phyloP scores from a whole-genome alignment of 2,329 filamentous ascomycete genomes.

The Sclerotinia nivalis region DNA sequence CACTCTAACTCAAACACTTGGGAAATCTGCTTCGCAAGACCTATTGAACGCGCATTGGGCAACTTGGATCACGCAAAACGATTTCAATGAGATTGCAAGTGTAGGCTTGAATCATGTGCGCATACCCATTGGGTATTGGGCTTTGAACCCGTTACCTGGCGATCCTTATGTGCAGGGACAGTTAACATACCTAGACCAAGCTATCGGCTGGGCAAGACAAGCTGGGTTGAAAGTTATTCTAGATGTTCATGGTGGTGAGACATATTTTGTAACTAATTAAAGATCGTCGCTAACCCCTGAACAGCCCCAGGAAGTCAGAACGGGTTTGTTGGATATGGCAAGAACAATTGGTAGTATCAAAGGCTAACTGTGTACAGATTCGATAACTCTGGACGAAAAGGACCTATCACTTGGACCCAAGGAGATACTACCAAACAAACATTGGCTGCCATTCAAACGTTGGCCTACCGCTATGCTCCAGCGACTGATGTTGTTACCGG shows the following conservation, averaged over 20 bases:
- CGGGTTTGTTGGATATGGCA: constrained; percentile 41
- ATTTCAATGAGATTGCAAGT: constrained; percentile 46
- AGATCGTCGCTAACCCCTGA: constrained; percentile 29
- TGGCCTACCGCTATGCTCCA: constrained; percentile 45
- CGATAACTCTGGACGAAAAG: constrained; percentile 61
- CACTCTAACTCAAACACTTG: constrained; percentile 47
- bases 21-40: constrained; percentile 46
- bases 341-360: background rate
- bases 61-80: constrained; percentile 50
- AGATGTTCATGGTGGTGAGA: constrained; percentile 65
- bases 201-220: constrained; percentile 58
- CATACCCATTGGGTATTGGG: constrained; percentile 69
- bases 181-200: constrained; percentile 56
- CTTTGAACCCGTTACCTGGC: constrained; percentile 51
- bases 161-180: constrained; percentile 66
- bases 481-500: constrained; percentile 47
- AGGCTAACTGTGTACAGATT: constrained; percentile 43
- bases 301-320: constrained; percentile 62
- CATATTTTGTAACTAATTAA: background rate
- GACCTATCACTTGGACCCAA: constrained; percentile 49
- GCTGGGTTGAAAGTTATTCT: constrained; percentile 64
- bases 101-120: constrained; percentile 62
- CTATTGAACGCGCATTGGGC: constrained; percentile 58
- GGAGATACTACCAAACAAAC: constrained; percentile 46
- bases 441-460: constrained; percentile 43